phyloP scores from a whole-genome alignment of 495 filamentous ascomycete species.

The Penicillium turbatum region DNA sequence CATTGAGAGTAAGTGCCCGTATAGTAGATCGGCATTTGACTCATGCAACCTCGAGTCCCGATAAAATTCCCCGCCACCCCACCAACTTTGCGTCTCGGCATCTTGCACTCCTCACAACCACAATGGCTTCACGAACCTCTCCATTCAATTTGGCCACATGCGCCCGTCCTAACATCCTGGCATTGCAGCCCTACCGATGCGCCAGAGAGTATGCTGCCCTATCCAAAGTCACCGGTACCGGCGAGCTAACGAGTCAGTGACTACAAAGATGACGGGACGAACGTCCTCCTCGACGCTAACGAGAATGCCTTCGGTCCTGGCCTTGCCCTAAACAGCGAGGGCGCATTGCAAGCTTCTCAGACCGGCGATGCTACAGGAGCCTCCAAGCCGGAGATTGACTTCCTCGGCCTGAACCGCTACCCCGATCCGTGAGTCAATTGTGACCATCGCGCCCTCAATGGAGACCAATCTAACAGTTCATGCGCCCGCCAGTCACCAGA shows the following conservation, averaged over 20 bases:
- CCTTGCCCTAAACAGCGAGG: slow-evolving; percentile 45
- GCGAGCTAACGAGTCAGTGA: slow-evolving; percentile 59
- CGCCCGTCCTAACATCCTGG: slow-evolving; percentile 77
- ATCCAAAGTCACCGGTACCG: slow-evolving; percentile 12
- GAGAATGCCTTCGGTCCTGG: slow-evolving; percentile 93
- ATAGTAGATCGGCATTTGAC: slow-evolving; percentile 16
- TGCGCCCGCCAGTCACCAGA: slow-evolving; percentile 62
- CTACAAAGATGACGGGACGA: slow-evolving; percentile 98
- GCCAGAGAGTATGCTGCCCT: slow-evolving; percentile 66
- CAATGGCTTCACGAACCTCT: slow-evolving; percentile 41
- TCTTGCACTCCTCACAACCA: slow-evolving; percentile 10
- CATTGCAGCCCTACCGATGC: slow-evolving; percentile 78
- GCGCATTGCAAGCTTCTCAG: slow-evolving; percentile 40
- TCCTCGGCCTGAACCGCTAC: slow-evolving; percentile 82
- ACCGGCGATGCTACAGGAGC: slow-evolving; percentile 33
- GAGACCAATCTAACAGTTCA: not conserved
- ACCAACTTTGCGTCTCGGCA: slow-evolving; percentile 13
- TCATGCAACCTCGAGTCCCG: slow-evolving; percentile 13
- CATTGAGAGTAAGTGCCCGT: too few species aligned
- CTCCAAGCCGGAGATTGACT: slow-evolving; percentile 54
- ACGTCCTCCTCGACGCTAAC: slow-evolving; percentile 94
- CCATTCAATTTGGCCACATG: slow-evolving; percentile 75
- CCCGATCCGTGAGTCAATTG: slow-evolving; percentile 70
- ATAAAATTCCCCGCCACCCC: slow-evolving; percentile 25
- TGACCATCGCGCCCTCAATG: not conserved